Evolutionary conservation across 176 grass and related monocot genomes (phyloP).

Genomic region (Puccinellia tenuiflora): DNA sequence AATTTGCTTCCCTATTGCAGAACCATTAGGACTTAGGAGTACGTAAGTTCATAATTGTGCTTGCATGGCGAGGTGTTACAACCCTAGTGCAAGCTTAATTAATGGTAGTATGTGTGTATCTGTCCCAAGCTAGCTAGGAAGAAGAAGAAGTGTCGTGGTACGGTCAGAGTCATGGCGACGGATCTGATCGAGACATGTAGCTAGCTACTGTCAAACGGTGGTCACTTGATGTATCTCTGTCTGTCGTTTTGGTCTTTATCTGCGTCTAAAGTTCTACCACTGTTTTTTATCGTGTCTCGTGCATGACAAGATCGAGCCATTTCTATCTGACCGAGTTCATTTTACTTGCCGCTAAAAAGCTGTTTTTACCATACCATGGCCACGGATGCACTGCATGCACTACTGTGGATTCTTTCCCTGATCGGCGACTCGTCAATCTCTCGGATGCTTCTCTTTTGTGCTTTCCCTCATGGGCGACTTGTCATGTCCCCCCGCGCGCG

Average conservation of each 20-base stretch:
- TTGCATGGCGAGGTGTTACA: conserved; percentile 6
- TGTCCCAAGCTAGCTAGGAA: neutral
- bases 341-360: conserved; percentile 15
- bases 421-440: conserved; percentile 27
- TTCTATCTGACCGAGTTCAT: neutral
- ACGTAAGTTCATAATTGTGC: neutral
- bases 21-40: neutral
- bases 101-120: neutral
- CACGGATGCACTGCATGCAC: neutral
- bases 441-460: conserved; percentile 55
- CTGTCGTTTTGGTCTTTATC: conserved; percentile 52
- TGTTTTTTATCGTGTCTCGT: conserved; percentile 56
- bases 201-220: conserved; percentile 15
- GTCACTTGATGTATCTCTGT: conserved; percentile 33
- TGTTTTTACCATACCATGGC: conserved; percentile 12
- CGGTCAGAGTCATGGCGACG: neutral
- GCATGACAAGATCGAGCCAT: conserved; percentile 29
- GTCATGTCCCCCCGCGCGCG: conserved; percentile 24
- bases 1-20: neutral
- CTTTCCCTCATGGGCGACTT: conserved; percentile 37
- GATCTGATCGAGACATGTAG: neutral
- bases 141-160: conserved; percentile 1
- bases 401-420: conserved; percentile 7
- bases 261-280: conserved; percentile 46
- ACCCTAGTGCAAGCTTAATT: neutral